phyloP scores from a whole-genome alignment of 306 rosid genomes.

The Myrica gale region DNA sequence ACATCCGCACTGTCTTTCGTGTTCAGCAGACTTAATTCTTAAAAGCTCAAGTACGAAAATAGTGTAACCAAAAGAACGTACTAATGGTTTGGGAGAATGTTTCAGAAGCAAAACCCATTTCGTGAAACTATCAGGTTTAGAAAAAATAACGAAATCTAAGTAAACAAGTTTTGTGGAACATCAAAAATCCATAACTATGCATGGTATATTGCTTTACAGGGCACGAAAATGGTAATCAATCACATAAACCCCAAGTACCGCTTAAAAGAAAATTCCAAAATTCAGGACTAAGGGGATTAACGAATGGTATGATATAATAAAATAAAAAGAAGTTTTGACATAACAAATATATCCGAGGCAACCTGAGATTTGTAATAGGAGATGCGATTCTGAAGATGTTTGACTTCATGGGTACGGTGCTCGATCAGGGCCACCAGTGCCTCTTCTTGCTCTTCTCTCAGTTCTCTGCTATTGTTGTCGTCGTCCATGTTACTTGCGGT shows the following conservation, averaged over 20 bases:
- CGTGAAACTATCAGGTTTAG: background rate
- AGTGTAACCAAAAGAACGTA: background rate
- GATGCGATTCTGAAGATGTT: conserved; percentile 52
- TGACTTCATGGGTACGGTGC: conserved; percentile 74
- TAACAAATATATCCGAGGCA: background rate
- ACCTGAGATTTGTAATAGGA: conserved; percentile 78
- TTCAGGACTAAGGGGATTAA: background rate
- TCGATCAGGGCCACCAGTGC: conserved; percentile 80
- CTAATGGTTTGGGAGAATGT: background rate
- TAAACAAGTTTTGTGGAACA: background rate
- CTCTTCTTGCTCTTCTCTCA: conserved; percentile 72
- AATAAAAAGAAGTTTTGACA: background rate
- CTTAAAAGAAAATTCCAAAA: background rate
- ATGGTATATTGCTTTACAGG: background rate
- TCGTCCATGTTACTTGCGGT: conserved; percentile 28
- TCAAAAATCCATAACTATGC: background rate
- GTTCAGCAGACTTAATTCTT: background rate
- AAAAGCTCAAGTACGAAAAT: background rate
- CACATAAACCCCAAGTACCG: background rate
- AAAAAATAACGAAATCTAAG: background rate
- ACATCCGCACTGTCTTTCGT: background rate
- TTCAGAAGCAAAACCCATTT: background rate
- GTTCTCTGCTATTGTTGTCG: conserved; percentile 37
- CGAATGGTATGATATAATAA: background rate
- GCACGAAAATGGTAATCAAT: background rate